Evolutionary conservation across 208 protist species (phyloP), one percentile per base, ranked within the genome.

Genomic region (Jaenimonas drosophilae): DNA sequence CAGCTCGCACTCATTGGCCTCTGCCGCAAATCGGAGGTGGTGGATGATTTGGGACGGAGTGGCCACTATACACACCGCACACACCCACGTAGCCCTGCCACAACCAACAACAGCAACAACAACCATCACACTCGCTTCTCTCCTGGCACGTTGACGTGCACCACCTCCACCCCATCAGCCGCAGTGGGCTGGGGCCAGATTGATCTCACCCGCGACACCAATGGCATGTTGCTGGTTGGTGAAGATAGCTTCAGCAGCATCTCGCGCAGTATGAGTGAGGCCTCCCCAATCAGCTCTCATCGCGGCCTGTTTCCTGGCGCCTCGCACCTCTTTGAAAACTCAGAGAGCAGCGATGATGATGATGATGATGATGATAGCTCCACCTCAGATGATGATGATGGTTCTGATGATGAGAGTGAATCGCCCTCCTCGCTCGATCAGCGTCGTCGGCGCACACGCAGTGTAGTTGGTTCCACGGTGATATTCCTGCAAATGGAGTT

Each of bases 401-500:
- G n/a, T n/a, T n/a, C n/a, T 14, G 31, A 34, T 34, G 31, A 14
- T 34, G 31, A 9, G 14, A 34, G 14, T 16, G 37, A 34, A 6
- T 46, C 29, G 0, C 16, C 12, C 38, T 21, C 43, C 3, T 37
- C 31, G 7, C 12, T 36, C 46, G 30, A 29, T 14, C 46, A 38
- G 17, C 29, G 23, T 24, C 24, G 19, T 1, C n/a, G 26, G 27
- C 29, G 43, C 17, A 17, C 28, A 1, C 31, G 30, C 38, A 63
- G 32, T 41, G 43, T 88, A 14, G 52, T 84, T 29, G 67, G 64
- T 21, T 48, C 58, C 0, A 74, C 61, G 9, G 75, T 88, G 1
- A 67, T 94, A 0, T 91, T 94, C 59, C 28, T 94, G 29, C 86
- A 94, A 48, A 74, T 94, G 72, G 77, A 94, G 62, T 72, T 81